Base-by-base conservation (phyloP, 1,139 yeast species). In the Kodamaea arcana region DNA sequence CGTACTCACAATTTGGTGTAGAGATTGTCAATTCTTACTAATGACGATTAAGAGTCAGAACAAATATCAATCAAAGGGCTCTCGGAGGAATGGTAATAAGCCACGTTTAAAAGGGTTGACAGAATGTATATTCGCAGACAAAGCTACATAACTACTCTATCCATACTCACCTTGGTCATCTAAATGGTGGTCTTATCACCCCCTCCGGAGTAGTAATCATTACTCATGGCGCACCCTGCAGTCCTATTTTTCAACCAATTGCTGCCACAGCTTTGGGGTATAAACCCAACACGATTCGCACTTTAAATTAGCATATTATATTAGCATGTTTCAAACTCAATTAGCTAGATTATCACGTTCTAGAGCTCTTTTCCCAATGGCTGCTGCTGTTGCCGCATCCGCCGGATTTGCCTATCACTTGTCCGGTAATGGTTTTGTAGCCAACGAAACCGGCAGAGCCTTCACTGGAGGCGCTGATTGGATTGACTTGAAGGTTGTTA, bases 401-500 rank as follows among this genome's bases (percentile, higher is more conserved):
- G 68, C 80, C 34, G 72, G 78, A 21, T 69, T 75, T 24, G 73
- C 78, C 32, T 66, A 65, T 45, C 70, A 64, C 52, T 68, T 55
- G 47, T 55, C 65, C 39, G 52, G 64, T 24, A 43, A 15, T 17
- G 20, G 36, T 34, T 22, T 40, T 30, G 60, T 72, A 41, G 43
- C 54, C 41, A 77, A 76, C 50, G 83, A 78, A 37, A 36, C 78
- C 15, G 58, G 69, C 23, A 72, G 67, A 48, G 72, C 84, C 21
- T 80, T 87, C 58, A 69, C 62, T 37, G 90, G 87, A 45, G 85
- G 80, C 43, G 76, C 73, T 48, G 72, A 77, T 47, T 90, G 96
- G 95, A 64, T 85, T 43, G 94, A 87, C 56, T 71, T 90, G 58
- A 83, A 84, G 59, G 68, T 85, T 50, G 62, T 72, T 52, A 70